Evolutionary conservation across 768 basidiomycete genomes (phyloP), one percentile per base, ranked within the genome.

Genomic region (Termitomyces sp.): DNA sequence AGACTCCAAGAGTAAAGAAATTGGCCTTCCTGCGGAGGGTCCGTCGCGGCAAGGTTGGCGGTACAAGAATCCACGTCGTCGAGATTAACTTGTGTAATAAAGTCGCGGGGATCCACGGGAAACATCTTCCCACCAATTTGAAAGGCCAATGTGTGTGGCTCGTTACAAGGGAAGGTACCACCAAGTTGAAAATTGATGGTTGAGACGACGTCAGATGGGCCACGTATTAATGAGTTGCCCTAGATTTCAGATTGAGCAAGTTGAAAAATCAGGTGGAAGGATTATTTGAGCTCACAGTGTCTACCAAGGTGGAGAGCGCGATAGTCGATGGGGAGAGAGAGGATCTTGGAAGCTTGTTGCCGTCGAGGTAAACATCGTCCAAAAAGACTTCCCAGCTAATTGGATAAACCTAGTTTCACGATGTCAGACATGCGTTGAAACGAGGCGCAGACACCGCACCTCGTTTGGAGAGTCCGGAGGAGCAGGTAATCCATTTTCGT

Each of bases 221-320:
- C 90, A 23, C 90, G 87, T 53, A 92, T 76, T 42, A 89, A 78
- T 9, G 89, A 90, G 71, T 85, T 90, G 0, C 90, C 90, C 87
- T 90, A 56, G 37, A 48, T 25, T 34, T 46, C 11, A n/a, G n/a
- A 45, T 37, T 17, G 29, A 37, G 8, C 50, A 1, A 34, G 21
- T 23, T 27, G 2, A 6, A 50, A 19, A 14, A 29, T 46, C 57
- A 53, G 1, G 35, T 50, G 17, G 38, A 34, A 48, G 17, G 32
- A 32, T 42, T 35, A n/a, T n/a, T 19, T 9, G 56, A 37, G 66
- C 78, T 50, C 52, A 89, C 89, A 2, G 90, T 91, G 62, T 92
- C 90, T 27, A 92, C 66, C 17, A 91, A 72, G 1, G 84, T 87
- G 3, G 88, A 85, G 11, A 88, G 72, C 1, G 75, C 66, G 58